phyloP scores from a whole-genome alignment of 208 protist genomes.

The Crithidia expoeki region DNA sequence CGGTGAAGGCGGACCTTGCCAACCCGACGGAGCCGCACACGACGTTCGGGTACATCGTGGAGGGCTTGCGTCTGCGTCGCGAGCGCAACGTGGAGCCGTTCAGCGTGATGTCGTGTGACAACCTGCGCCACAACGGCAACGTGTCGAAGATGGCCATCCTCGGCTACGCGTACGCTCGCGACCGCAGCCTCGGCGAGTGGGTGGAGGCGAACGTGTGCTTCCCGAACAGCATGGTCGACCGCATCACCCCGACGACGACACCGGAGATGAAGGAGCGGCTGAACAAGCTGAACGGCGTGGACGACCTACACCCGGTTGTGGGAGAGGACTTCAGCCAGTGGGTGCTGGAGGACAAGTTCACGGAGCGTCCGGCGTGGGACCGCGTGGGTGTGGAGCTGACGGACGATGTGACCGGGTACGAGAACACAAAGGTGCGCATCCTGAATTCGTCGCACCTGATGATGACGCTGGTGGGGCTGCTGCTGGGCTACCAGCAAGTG shows the following conservation, averaged over 20 bases:
- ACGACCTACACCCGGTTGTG: slow-evolving; percentile 41
- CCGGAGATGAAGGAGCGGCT: slow-evolving; percentile 27
- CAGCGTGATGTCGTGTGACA: slow-evolving; percentile 56
- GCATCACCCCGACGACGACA: slow-evolving; percentile 48
- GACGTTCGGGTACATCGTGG: slow-evolving; percentile 48
- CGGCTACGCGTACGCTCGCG: slow-evolving; percentile 31
- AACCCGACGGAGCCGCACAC: slow-evolving; percentile 34
- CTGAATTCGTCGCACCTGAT: slow-evolving; percentile 51
- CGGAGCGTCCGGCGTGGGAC: slow-evolving; percentile 38
- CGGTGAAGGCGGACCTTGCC: slow-evolving; percentile 29
- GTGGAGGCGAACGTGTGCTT: slow-evolving; percentile 38
- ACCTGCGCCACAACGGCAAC: slow-evolving; percentile 52
- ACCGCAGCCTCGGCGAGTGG: slow-evolving; percentile 24
- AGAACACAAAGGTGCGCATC: slow-evolving; percentile 48
- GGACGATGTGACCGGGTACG: slow-evolving; percentile 37
- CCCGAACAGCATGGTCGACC: slow-evolving; percentile 48
- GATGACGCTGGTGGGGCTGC: slow-evolving; percentile 38
- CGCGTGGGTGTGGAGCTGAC: slow-evolving; percentile 37
- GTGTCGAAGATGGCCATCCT: slow-evolving; percentile 43
- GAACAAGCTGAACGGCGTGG: slow-evolving; percentile 24
- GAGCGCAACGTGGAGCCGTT: slow-evolving; percentile 32
- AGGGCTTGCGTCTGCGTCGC: slow-evolving; percentile 37
- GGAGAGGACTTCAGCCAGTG: slow-evolving; percentile 56
- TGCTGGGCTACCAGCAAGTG: slow-evolving; percentile 39
- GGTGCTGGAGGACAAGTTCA: slow-evolving; percentile 49